Evolutionary conservation across 2,329 filamentous ascomycete species (phyloP), one percentile per base, ranked within the genome.

Genomic region (Xylaria sp.): DNA sequence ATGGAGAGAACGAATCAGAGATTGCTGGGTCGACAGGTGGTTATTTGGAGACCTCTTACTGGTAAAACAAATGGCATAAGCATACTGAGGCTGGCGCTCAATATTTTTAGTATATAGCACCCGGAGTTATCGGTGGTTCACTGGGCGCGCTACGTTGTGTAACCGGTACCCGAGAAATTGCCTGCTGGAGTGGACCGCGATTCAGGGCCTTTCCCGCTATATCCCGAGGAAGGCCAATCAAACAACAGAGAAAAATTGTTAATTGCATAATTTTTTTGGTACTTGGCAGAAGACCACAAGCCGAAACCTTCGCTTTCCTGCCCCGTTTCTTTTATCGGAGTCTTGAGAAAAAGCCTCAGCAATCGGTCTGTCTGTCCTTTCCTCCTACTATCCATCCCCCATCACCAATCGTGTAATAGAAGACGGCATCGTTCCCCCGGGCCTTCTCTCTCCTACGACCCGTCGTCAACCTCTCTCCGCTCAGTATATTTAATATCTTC

Each of bases 401-500:
- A 60, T 34, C 45, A 56, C 50, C 48, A 32, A 48, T 43, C 50
- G 41, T 32, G 25, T 56, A 55, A 23, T 63, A 12, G 45, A 55
- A 63, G 63, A 66, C 66, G 66, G 63, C 63, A 63, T 66, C 63
- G 52, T 62, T 48, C 23, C 48, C 25, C 46, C 52, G 52, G 43
- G 52, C 59, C 63, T 23, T 65, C 58, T 62, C 30, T 48, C 41
- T 50, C 50, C 45, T 32, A 28, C 65, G 56, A 55, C 20, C 41
- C 43, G 28, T 70, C 23, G 63, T 65, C 61, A 57, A 57, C 60
- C 32, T 50, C 66, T 76, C 75, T 73, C 75, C 74, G 71, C 75
- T 76, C 75, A 70, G 50, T 62, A 20, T 43, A 23, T 66, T 58
- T 65, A 59, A 63, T 63, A 60, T 52, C 50, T 55, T 15, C 46